Evolutionary conservation across 176 grass and related monocot species (phyloP), one percentile per base, ranked within the genome.

Genomic region (Paspalum notatum): DNA sequence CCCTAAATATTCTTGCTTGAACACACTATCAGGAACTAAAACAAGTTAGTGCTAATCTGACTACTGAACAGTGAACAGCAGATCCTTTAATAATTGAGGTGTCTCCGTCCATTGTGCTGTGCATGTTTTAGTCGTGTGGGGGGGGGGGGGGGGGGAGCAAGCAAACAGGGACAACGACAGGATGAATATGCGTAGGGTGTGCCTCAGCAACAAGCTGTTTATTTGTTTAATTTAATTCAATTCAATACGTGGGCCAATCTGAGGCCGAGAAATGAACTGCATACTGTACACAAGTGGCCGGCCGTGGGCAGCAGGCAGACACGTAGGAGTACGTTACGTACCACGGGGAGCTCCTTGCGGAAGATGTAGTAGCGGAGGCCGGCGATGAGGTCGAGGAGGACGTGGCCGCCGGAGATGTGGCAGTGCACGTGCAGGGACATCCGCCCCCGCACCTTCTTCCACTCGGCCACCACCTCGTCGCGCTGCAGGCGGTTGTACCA

Each of bases 371-470:
- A 90, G 26, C 97, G 90, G 44, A 99, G 88, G 62, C 83, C 88
- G 83, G 97, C 97, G 87, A 99, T 91, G 76, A 93, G 84, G 78
- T 95, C 89, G 64, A 96, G 93, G n/a, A 99, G 89, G 87, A 99
- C 74, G 77, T 99, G 93, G 0, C 93, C 97, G 71, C 97, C 97
- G 82, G 93, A 96, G 81, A 99, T 96, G 79, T 99, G 97, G 97
- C 97, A 99, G 89, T 99, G 97, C 49, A 99, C 97, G 67, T 96
- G 97, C 42, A 99, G 86, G 56, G 97, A 99, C 97, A 99, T 99
- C 59, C 74, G 62, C 5, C 90, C 93, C 1, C 62, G 84, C 50
- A 96, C 89, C 87, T 90, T 99, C 85, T 88, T 96, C 93, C 97
- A 99, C 77, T 99, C 97, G 0, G 97, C 97, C 37, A 99, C 90